Base-by-base conservation (phyloP, 441 rosid genomes). In the Metrosideros polymorpha region DNA sequence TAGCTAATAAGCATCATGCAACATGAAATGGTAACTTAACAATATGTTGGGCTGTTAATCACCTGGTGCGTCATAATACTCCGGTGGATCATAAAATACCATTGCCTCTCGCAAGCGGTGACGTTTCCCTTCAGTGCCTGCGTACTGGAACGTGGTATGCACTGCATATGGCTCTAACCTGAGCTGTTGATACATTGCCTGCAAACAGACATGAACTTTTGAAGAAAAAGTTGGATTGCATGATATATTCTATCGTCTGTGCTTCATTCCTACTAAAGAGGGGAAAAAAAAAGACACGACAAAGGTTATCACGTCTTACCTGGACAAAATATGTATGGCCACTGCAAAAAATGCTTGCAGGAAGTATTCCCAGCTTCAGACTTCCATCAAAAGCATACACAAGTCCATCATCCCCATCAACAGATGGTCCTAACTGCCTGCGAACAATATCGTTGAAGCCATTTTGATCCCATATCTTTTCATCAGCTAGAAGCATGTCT, bases 91-190 rank as follows among this genome's bases (percentile, higher is more conserved):
- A 92, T 92, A 96, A 89, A 98, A 98, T 85, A 92, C 91, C 98
- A 92, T 96, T 88, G 91, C 99, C 87, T 98, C 99, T 86, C 99
- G 94, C 86, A 98, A 89, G 84, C 99, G 94, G 85, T 98, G 99
- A 43, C 99, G 97, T 93, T 96, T 96, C 89, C 99, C 99, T 86
- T 95, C 99, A 15, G 99, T 98, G 82, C 99, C 99, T 53, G 93
- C 99, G 91, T 94, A 98, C 85, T 98, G 99, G 91, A 94, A 98
- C n/a, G 99, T 98, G 88, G 99, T 98, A 91, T 98, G 99, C 90
- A 98, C 89, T 39, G 99, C 99, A 86, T 96, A 98, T 82, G 99
- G 98, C 89, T 97, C 96, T 91, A 98, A 90, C 85, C 95, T 94
- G 66, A 98, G 94, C 89, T 96, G 99, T 89, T 95, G 93, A 92